Evolutionary conservation across 2,329 filamentous ascomycete genomes (phyloP), one percentile per base, ranked within the genome.

Genomic region (Lasiodiplodia gonubiensis): DNA sequence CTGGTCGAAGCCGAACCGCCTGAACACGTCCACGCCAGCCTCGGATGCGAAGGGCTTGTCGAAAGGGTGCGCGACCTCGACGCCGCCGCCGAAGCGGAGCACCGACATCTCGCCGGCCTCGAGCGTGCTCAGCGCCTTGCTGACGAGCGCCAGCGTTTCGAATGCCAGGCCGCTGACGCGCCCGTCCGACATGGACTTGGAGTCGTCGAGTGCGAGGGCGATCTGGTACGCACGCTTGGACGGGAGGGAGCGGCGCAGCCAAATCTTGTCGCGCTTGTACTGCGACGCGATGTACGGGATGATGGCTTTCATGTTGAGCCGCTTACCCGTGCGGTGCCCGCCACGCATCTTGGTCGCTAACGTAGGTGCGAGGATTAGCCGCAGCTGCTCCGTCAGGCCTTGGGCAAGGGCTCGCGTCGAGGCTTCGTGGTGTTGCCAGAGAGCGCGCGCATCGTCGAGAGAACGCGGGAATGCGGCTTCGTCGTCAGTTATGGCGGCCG

Each of bases 241-340:
- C 1, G 96, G 96, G 60, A 97, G 89, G 39, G 89, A 90, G 67
- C 96, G 89, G 16, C 96, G 91, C 90, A 99, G 97, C 95, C 95
- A 99, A 80, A 99, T 99, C 85, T 99, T 99, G 86, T 99, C 95
- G 69, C 95, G 92, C 85, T 97, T 98, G 86, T 97, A 99, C 76
- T 92, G 90, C 0, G 94, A 98, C 1, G 96, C 95, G 73, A 99
- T 98, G 82, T 99, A 99, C 0, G 96, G 95, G 74, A 99, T 99
- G 80, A 99, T 99, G 72, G 94, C 93, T 81, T 98, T 98, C 84
- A 99, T 97, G 80, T 98, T 99, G 73, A 99, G 92, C 0, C 95
- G 91, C 79, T 99, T 99, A 70, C 95, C 95, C 0, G 95, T 99
- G 72, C 95, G 92, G 86, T 97, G 98, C 72, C 97, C 93, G 52